Percentiles rank a stretch among this genome's conserved stretches.
These are phyloP conservation scores for Corymbia maculata DNA, from an alignment of 345 rosid genomes.

Conservation along the genomic window DNA sequence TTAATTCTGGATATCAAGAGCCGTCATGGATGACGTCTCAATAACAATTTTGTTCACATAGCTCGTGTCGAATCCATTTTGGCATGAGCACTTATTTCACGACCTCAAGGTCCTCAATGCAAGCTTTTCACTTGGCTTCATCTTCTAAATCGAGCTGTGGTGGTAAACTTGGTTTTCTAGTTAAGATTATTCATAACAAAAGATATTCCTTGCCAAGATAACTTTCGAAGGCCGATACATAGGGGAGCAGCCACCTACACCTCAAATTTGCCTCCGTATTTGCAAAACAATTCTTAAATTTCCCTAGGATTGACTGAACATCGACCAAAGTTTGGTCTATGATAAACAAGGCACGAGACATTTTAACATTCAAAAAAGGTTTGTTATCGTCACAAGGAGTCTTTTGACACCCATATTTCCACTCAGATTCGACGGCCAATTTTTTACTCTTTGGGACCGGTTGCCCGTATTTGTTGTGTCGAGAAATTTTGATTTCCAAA, in stretches of 20 bases:
- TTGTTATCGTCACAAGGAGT: background rate
- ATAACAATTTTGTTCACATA: background rate
- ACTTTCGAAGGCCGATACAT: background rate
- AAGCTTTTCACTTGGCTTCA: background rate
- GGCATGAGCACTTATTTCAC: background rate
- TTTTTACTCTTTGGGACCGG: no score
- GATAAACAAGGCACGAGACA: background rate
- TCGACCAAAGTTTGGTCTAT: background rate
- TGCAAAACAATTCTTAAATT: background rate
- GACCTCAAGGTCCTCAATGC: background rate
- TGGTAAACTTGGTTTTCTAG: background rate
- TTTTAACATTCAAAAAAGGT: background rate
- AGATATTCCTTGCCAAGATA: background rate
- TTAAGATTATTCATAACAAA: background rate
- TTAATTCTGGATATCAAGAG: background rate
- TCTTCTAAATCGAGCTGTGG: background rate
- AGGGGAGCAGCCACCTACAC: background rate
- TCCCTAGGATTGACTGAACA: background rate
- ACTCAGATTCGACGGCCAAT: no score
- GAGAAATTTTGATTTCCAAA: no score
- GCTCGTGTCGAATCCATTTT: background rate
- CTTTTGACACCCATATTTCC: background rate
- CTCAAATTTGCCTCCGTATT: background rate
- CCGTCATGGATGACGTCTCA: background rate
- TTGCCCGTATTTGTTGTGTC: no score